These are phyloP conservation scores for Yueomyces sp. DNA, from an alignment of 805 yeast genomes.

Conservation along the genomic window DNA sequence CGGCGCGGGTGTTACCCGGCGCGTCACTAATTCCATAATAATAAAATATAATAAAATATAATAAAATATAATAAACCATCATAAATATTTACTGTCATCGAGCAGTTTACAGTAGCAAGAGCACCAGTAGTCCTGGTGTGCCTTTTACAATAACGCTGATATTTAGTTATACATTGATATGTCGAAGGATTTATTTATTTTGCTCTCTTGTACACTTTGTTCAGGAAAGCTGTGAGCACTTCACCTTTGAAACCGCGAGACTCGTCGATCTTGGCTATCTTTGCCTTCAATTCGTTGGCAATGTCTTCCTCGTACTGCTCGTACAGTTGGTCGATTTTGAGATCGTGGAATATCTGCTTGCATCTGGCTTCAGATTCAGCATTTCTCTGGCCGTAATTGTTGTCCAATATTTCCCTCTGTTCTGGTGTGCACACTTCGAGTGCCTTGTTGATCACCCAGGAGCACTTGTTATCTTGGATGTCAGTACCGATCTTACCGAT, in stretches of 20 bases:
- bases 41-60: too few species aligned
- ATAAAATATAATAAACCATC: too few species aligned
- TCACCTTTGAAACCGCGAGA: slow-evolving; percentile 83
- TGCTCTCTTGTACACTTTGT: slow-evolving; percentile 86
- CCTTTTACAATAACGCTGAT: too few species aligned
- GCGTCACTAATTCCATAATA: too few species aligned
- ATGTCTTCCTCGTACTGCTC: slow-evolving; percentile 70
- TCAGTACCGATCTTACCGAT: slow-evolving; percentile 99
- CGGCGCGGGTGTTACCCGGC: too few species aligned
- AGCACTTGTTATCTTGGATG: slow-evolving; percentile 94
- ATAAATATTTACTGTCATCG: too few species aligned
- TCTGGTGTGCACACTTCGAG: slow-evolving; percentile 62
- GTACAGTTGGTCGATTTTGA: slow-evolving; percentile 60
- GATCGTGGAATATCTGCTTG: slow-evolving; percentile 59
- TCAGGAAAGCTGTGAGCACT: slow-evolving; percentile 73
- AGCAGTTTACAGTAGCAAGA: too few species aligned
- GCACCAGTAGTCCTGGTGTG: too few species aligned
- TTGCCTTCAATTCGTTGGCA: slow-evolving; percentile 47
- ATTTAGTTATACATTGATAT: too few species aligned
- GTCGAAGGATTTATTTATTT: too few species aligned
- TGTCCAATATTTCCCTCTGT: slow-evolving; percentile 73
- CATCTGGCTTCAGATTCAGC: slow-evolving; percentile 50
- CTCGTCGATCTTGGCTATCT: slow-evolving; percentile 72
- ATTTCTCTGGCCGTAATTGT: slow-evolving; percentile 81
- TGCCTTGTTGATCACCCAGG: slow-evolving; percentile 95